Evolutionary conservation across 495 filamentous ascomycete genomes (phyloP), one percentile per base, ranked within the genome.

Genomic region (Lentithecium fluviatile): DNA sequence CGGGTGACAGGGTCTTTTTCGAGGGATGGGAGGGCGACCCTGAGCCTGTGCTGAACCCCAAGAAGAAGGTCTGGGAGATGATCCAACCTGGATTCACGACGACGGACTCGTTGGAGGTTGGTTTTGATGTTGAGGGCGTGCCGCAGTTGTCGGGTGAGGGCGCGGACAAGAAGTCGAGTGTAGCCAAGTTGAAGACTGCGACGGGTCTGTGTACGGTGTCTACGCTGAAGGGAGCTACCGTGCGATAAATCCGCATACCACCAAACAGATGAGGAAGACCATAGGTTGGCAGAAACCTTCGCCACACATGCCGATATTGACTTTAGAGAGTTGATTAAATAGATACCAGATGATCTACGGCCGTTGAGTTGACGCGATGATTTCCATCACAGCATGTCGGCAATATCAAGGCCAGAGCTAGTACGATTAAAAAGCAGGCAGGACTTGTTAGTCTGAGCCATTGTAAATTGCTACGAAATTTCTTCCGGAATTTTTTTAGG

Each of bases 21-120:
- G 90, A 98, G 68, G 94, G 95, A 49, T 98, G 90, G 87, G 79
- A 84, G 66, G 91, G 90, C 36, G 87, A 96, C 81, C 94, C 95
- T 10, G 91, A 97, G 79, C 85, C 85, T 62, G 80, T 89, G 52
- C 82, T 98, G 65, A 97, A 97, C 79, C 94, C 95, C 42, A 98
- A 97, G 87, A 97, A 97, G 84, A 97, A 96, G 84, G 75, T 97
- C 54, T 97, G 91, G 90, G 94, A 98, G 81, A 90, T 80, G 11
- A 87, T 95, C 77, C 92, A 96, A 78, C 89, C 90, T 5, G 94
- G 93, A 0, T 97, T 97, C 75, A 90, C 85, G 20, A 98, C 93
- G 13, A 96, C 87, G 15, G 82, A 83, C 3, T 74, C 73, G 36
- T 76, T 88, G 51, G 90, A 90, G 76, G 95, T 95, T 29, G 89